Evolutionary conservation across 75 land plant genomes (phyloP).

Genomic region (Cupressus sempervirens): DNA sequence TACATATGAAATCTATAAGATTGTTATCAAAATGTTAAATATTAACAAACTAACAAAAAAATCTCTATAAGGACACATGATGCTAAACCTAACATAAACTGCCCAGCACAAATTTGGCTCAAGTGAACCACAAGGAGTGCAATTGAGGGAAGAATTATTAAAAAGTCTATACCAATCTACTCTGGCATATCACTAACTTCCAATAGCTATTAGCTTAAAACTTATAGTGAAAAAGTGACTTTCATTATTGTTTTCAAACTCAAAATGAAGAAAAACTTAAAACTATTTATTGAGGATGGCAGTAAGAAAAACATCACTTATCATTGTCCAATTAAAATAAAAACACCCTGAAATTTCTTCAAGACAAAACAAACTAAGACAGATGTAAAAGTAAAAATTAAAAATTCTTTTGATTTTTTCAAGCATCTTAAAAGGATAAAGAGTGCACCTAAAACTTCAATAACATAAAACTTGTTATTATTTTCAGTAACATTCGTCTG

Average conservation of each 20-base stretch:
- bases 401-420: not conserved
- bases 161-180: not conserved
- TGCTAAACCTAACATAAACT: not conserved
- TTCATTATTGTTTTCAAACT: not conserved
- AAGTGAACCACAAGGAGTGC: not conserved
- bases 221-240: not conserved
- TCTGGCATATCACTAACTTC: not conserved
- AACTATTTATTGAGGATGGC: not conserved
- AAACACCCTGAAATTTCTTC: not conserved
- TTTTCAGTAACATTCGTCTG: slow-evolving; percentile 89
- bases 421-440: slow-evolving; percentile 1
- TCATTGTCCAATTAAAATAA: not conserved
- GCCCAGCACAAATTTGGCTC: not conserved
- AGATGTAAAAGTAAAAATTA: not conserved
- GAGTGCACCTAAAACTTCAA: slow-evolving; percentile 76
- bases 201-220: not conserved
- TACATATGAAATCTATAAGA: not conserved
- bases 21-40: not conserved
- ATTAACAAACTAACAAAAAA: not conserved
- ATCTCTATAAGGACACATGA: not conserved
- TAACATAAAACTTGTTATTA: slow-evolving; percentile 93
- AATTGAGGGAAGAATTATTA: not conserved
- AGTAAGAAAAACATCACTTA: not conserved
- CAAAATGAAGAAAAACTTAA: not conserved
- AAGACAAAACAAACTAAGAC: not conserved